phyloP scores from a whole-genome alignment of 345 rosid species.

The Trapa bicornis region DNA sequence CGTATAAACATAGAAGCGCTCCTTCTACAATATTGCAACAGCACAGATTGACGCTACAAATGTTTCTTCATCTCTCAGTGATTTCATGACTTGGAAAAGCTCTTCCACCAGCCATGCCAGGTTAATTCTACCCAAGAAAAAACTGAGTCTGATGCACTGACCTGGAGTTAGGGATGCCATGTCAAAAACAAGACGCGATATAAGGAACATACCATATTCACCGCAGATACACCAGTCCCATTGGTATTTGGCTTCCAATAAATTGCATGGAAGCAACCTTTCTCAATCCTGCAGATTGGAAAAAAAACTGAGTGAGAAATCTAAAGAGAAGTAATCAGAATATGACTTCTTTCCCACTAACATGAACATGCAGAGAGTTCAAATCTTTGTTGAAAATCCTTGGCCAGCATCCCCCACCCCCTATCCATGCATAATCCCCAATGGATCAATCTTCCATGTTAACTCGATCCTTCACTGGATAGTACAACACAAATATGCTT shows the following conservation, averaged over 20 bases:
- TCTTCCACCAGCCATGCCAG: background rate
- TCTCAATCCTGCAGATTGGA: constrained; percentile 2
- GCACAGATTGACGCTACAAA: background rate
- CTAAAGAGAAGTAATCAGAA: too few relatives aligned
- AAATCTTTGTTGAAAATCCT: background rate
- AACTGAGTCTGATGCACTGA: background rate
- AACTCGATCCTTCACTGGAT: background rate
- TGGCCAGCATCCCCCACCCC: background rate
- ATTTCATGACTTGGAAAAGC: background rate
- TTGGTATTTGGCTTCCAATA: background rate
- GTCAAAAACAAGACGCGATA: background rate
- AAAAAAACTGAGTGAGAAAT: background rate
- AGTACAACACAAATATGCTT: background rate
- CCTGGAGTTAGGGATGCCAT: background rate
- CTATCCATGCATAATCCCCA: background rate
- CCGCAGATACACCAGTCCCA: background rate
- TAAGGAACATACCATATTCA: background rate
- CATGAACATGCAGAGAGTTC: background rate
- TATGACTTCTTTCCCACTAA: too few relatives aligned
- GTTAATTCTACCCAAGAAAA: background rate
- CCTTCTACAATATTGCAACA: background rate
- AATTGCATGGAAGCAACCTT: background rate
- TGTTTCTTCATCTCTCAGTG: background rate
- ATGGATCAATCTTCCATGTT: background rate
- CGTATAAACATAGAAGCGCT: background rate